phyloP scores from a whole-genome alignment of 768 basidiomycete genomes.

The Coprinellus aureogranulatus region DNA sequence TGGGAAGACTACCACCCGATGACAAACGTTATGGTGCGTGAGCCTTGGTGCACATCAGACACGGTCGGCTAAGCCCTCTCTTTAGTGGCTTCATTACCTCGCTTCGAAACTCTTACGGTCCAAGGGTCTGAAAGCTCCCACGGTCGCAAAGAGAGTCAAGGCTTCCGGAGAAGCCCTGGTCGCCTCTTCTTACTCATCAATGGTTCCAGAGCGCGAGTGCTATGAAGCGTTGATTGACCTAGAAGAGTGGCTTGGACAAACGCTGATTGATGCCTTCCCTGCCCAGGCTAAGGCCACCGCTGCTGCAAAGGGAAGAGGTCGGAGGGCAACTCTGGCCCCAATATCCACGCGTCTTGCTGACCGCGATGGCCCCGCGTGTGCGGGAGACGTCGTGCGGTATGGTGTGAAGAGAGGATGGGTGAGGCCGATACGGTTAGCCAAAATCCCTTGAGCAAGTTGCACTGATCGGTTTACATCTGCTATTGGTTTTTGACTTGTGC shows the following conservation, averaged over 20 bases:
- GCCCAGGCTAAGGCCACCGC: slow-evolving; percentile 22
- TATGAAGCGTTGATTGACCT: slow-evolving; percentile 68
- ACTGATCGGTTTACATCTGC: no score
- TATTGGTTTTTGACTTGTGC: no score
- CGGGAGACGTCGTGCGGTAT: slow-evolving; percentile 61
- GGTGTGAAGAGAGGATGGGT: slow-evolving; percentile 67
- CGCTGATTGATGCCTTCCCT: slow-evolving; percentile 37
- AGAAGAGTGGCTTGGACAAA: slow-evolving; percentile 53
- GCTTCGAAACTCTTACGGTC: slow-evolving; percentile 64
- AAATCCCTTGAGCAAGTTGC: not conserved
- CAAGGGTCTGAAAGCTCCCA: slow-evolving; percentile 64
- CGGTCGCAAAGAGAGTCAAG: slow-evolving; percentile 39
- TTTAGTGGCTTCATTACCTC: slow-evolving; percentile 91
- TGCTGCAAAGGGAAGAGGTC: slow-evolving; percentile 33
- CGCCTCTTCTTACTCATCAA: slow-evolving; percentile 19
- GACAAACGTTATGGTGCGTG: slow-evolving; percentile 86
- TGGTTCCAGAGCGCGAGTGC: slow-evolving; percentile 65
- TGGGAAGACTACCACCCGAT: slow-evolving; percentile 82
- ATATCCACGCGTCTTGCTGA: slow-evolving; percentile 12
- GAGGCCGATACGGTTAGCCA: slow-evolving; percentile 17
- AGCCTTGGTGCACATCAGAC: not conserved
- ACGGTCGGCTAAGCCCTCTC: not conserved
- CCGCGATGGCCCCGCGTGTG: slow-evolving; percentile 39
- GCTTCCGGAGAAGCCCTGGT: slow-evolving; percentile 15
- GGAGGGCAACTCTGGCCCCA: slow-evolving; percentile 26